Percentiles rank a stretch among this genome's conserved stretches.
Evolutionary conservation across 768 basidiomycete species (phyloP).

Genomic region (Boletellus ananiceps): DNA sequence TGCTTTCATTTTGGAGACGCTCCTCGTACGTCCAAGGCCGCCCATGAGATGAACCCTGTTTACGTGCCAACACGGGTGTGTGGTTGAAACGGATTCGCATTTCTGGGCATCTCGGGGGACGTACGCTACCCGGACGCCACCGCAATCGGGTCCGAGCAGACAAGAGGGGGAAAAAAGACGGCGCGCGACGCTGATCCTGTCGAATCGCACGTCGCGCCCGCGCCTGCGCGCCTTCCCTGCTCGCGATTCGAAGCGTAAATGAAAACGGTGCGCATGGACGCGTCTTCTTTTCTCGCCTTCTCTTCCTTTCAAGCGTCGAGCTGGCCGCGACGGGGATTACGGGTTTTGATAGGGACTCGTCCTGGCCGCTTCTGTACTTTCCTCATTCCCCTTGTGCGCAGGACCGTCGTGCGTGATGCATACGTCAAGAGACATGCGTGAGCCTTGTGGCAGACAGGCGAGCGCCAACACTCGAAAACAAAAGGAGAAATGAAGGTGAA

Average conservation of each 20-base stretch:
- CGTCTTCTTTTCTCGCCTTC: neutral
- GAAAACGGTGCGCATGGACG: neutral
- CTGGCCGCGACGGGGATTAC: slow-evolving; percentile 8
- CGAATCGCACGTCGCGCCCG: neutral
- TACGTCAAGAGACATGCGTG: slow-evolving; percentile 22
- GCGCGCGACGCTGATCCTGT: slow-evolving; percentile 10
- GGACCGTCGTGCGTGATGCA: slow-evolving; percentile 4
- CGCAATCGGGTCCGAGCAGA: slow-evolving; percentile 14
- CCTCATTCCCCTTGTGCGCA: slow-evolving; percentile 22
- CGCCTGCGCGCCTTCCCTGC: neutral
- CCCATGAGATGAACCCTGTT: neutral
- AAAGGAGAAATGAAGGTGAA: neutral
- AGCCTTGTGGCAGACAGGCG: slow-evolving; percentile 16
- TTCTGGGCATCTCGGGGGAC: neutral
- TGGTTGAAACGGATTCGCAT: slow-evolving; percentile 4
- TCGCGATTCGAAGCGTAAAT: neutral
- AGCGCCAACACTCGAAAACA: slow-evolving; percentile 1
- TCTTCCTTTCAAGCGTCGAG: slow-evolving; percentile 2
- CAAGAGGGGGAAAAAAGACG: neutral
- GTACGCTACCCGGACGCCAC: neutral
- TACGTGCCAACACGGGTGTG: slow-evolving; percentile 6
- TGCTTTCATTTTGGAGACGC: neutral
- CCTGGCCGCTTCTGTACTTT: slow-evolving; percentile 4
- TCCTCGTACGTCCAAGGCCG: neutral
- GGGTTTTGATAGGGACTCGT: slow-evolving; percentile 7